Conservation (phyloP, 1,284 basidiomycete genomes). For the Hypsizygus ulmarius region DNA sequence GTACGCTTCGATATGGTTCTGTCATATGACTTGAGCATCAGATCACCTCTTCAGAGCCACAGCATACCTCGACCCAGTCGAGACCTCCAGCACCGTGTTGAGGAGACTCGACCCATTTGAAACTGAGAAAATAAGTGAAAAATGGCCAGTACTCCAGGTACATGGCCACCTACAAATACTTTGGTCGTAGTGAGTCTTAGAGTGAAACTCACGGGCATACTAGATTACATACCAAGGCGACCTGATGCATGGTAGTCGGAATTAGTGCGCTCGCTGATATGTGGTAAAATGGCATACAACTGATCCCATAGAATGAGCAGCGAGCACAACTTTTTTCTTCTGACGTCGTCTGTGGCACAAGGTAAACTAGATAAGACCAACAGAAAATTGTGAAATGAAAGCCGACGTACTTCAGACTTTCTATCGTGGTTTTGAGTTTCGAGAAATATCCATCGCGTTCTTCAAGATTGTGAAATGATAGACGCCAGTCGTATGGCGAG, state of each 20-base stretch:
- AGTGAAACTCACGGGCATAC: neutral
- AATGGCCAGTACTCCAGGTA: neutral
- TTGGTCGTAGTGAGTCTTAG: conserved; percentile 10
- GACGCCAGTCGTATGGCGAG: conserved; percentile 88
- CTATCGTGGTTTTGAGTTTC: conserved; percentile 81
- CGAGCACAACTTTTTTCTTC: conserved; percentile 82
- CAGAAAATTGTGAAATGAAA: neutral
- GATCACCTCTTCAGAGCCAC: neutral
- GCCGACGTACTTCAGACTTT: conserved; percentile 68
- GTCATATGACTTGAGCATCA: conserved; percentile 1
- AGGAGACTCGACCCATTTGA: conserved; percentile 96
- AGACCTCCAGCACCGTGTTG: conserved; percentile 83
- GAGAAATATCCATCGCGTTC: conserved; percentile 93
- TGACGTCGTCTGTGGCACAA: conserved; percentile 53
- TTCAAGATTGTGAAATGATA: conserved; percentile 91
- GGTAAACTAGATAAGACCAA: conserved; percentile 1
- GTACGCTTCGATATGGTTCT: conserved; percentile 81
- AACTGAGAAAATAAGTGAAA: conserved; percentile 39
- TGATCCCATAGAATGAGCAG: conserved; percentile 88
- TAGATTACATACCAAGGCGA: conserved; percentile 19
- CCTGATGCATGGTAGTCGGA: conserved; percentile 6
- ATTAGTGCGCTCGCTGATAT: neutral
- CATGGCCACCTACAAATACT: conserved; percentile 59
- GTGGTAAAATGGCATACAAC: conserved; percentile 42
- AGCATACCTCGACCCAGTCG: conserved; percentile 84